These are phyloP conservation scores for Apiospora rasikravindrae DNA, from an alignment of 2,329 filamentous ascomycete species.

Conservation along the genomic window DNA sequence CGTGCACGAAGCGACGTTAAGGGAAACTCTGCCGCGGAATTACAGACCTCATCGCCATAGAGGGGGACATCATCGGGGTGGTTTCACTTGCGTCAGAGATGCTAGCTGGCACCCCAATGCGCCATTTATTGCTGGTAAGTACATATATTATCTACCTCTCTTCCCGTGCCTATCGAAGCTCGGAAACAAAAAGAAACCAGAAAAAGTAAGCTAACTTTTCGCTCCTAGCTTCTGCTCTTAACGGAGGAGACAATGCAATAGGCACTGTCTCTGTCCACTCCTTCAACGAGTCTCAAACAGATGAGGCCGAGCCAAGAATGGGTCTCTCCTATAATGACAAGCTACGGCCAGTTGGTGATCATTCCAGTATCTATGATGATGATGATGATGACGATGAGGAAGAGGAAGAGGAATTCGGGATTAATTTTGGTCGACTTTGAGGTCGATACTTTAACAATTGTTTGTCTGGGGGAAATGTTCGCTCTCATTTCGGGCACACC, in stretches of 20 bases:
- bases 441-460: not conserved
- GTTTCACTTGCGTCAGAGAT: constrained; percentile 84
- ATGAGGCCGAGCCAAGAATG: constrained; percentile 66
- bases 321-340: constrained; percentile 66
- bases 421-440: not conserved
- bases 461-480: not conserved
- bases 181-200: not conserved
- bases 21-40: constrained; percentile 59
- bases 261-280: constrained; percentile 81
- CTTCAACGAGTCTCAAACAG: constrained; percentile 71
- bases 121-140: constrained; percentile 73
- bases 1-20: constrained; percentile 72
- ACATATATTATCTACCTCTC: constrained; percentile 15
- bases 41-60: constrained; percentile 60
- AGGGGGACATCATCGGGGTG: constrained; percentile 58
- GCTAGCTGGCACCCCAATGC: constrained; percentile 89
- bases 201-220: constrained; percentile 17
- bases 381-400: constrained; percentile 26
- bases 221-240: constrained; percentile 76
- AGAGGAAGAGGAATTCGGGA: constrained; percentile 21
- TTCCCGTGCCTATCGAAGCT: not conserved
- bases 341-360: constrained; percentile 46
- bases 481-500: not conserved
- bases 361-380: constrained; percentile 21
- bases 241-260: constrained; percentile 73